phyloP scores from a whole-genome alignment of 108 stramenopile species.

The Nitzschia sp. region DNA sequence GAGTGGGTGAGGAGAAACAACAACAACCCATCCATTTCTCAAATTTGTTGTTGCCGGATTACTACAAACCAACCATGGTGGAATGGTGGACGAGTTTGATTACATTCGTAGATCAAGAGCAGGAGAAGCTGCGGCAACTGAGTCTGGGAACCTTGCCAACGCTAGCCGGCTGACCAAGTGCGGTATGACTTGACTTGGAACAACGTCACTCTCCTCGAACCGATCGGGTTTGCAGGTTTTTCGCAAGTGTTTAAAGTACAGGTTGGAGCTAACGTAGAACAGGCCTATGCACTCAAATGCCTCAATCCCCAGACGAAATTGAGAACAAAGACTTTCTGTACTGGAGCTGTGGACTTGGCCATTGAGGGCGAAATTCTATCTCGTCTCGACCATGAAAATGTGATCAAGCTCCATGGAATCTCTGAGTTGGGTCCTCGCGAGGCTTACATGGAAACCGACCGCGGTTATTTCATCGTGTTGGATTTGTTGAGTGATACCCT shows the following conservation, averaged over 20 bases:
- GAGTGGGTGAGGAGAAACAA: too few relatives aligned
- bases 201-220: constrained; percentile 4
- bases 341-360: constrained; percentile 41
- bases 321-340: constrained; percentile 20
- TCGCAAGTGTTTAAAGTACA: constrained; percentile 28
- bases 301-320: constrained; percentile 30
- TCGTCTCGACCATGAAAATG: constrained; percentile 37
- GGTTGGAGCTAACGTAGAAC: constrained; percentile 3
- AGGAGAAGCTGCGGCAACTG: constrained; percentile 5
- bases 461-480: constrained; percentile 61
- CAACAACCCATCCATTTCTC: too few relatives aligned
- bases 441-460: constrained; percentile 33
- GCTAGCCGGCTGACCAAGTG: constrained; percentile 1
- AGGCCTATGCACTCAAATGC: constrained; percentile 29
- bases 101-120: constrained; percentile 2
- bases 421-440: constrained; percentile 17
- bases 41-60: too few relatives aligned
- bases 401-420: constrained; percentile 42
- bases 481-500: constrained; percentile 59
- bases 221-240: constrained; percentile 31
- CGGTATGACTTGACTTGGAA: constrained; percentile 20
- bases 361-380: constrained; percentile 45
- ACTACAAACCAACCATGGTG: too few relatives aligned
- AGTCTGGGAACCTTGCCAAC: constrained; percentile 3
- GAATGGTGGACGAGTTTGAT: constrained; percentile 5